phyloP scores from a whole-genome alignment of 139 green algal species.

The Chlorella ohadii region DNA sequence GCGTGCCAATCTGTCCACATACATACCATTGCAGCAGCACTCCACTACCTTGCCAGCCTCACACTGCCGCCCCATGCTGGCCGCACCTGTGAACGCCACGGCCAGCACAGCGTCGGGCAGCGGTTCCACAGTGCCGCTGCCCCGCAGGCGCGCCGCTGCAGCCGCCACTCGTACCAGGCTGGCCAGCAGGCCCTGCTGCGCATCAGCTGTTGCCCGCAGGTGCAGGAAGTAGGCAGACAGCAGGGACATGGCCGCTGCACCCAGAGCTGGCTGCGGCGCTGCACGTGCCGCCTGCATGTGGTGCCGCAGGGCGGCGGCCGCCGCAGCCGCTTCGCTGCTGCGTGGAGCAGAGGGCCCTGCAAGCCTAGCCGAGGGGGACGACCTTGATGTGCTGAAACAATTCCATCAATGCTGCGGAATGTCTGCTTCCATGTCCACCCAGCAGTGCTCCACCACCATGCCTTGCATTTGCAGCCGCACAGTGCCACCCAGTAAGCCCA shows the following conservation, averaged over 20 bases:
- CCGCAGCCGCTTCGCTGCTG: neutral
- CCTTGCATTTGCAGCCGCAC: too few relatives aligned
- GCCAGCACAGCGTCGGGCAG: slow-evolving; percentile 46
- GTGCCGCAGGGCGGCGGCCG: neutral
- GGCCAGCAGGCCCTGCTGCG: slow-evolving; percentile 16
- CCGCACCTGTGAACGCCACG: slow-evolving; percentile 6
- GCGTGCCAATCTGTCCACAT: too few relatives aligned
- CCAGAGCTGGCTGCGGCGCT: slow-evolving; percentile 19
- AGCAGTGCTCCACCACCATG: too few relatives aligned
- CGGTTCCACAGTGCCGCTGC: neutral
- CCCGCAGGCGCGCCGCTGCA: slow-evolving; percentile 37
- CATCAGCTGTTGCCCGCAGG: neutral
- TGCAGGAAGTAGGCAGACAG: slow-evolving; percentile 37
- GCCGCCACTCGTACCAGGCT: slow-evolving; percentile 36
- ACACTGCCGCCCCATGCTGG: too few relatives aligned
- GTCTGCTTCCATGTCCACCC: too few relatives aligned
- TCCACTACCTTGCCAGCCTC: too few relatives aligned
- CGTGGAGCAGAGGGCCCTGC: neutral
- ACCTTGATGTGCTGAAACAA: too few relatives aligned
- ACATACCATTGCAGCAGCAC: too few relatives aligned
- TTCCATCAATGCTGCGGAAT: too few relatives aligned
- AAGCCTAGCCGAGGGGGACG: too few relatives aligned
- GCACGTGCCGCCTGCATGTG: neutral
- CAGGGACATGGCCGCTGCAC: slow-evolving; percentile 16
- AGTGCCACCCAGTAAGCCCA: too few relatives aligned